These are phyloP conservation scores for Pouteria glomerata DNA, from an alignment of 148 eudicot species.

Conservation along the genomic window DNA sequence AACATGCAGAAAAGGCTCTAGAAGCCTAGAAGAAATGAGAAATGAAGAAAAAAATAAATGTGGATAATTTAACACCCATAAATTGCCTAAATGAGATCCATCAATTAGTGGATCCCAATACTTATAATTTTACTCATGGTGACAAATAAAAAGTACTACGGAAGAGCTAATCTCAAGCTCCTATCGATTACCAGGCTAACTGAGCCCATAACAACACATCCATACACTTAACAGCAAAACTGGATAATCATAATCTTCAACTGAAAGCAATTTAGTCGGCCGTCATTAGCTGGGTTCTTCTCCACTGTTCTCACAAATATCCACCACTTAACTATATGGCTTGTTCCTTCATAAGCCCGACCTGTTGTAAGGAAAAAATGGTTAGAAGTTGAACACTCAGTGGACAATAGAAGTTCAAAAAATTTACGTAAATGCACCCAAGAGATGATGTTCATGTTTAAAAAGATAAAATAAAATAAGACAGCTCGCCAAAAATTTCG, in stretches of 20 bases:
- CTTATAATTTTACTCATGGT: too few species aligned
- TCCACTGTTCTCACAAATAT: neutral
- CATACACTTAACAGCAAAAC: neutral
- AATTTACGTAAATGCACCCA: neutral
- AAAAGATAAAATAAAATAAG: neutral
- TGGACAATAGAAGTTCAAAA: neutral
- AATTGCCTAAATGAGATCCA: neutral
- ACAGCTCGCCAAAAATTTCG: too few species aligned
- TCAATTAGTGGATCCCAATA: slow-evolving; percentile 1
- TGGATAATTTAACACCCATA: neutral
- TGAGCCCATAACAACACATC: neutral
- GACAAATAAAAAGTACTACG: neutral
- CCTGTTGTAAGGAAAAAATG: slow-evolving; percentile 7
- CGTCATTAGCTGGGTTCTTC: slow-evolving; percentile 3
- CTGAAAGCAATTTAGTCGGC: neutral
- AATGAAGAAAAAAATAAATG: neutral
- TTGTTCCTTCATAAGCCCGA: slow-evolving; percentile 5
- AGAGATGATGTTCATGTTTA: neutral
- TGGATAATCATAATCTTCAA: slow-evolving; percentile 1
- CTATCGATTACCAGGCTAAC: neutral
- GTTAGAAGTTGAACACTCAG: neutral
- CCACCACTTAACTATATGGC: slow-evolving; percentile 5
- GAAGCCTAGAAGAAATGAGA: neutral
- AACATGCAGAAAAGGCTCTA: too few species aligned
- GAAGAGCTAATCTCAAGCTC: neutral